Evolutionary conservation across 768 basidiomycete genomes (phyloP).

Genomic region (Dioszegia aurantiaca): DNA sequence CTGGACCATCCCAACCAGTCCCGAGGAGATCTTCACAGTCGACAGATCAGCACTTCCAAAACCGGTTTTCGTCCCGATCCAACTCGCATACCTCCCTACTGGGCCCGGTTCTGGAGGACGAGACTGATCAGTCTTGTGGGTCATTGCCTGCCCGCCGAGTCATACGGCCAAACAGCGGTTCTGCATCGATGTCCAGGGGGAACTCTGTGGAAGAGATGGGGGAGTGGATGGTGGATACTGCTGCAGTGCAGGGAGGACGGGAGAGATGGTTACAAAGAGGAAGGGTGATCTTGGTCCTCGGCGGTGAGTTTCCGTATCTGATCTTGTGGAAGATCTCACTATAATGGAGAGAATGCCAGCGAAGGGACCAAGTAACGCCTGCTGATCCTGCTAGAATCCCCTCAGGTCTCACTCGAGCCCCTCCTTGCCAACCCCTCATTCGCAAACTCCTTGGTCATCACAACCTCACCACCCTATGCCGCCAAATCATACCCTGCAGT

Average conservation of each 20-base stretch:
- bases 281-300: slow-evolving; percentile 5
- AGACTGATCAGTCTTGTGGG: not conserved
- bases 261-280: slow-evolving; percentile 3
- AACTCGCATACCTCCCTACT: slow-evolving; percentile 11
- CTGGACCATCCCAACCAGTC: not conserved
- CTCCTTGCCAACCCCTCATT: slow-evolving; percentile 9
- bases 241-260: not conserved
- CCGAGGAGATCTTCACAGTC: not conserved
- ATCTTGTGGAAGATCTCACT: not conserved
- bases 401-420: not conserved
- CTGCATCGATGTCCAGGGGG: slow-evolving; percentile 4
- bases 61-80: slow-evolving; percentile 1
- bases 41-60: not conserved
- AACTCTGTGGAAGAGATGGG: slow-evolving; percentile 7
- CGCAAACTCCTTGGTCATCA: slow-evolving; percentile 1
- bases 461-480: not conserved
- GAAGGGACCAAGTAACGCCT: no score
- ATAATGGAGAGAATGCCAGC: not conserved
- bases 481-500: not conserved
- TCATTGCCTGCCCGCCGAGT: not conserved
- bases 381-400: slow-evolving; percentile 2
- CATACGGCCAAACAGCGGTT: not conserved
- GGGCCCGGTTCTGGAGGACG: slow-evolving; percentile 7
- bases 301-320: no score
- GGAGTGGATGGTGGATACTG: slow-evolving; percentile 6